These are phyloP conservation scores for Solidago caesia DNA, from an alignment of 129 eudicot genomes.

Conservation along the genomic window DNA sequence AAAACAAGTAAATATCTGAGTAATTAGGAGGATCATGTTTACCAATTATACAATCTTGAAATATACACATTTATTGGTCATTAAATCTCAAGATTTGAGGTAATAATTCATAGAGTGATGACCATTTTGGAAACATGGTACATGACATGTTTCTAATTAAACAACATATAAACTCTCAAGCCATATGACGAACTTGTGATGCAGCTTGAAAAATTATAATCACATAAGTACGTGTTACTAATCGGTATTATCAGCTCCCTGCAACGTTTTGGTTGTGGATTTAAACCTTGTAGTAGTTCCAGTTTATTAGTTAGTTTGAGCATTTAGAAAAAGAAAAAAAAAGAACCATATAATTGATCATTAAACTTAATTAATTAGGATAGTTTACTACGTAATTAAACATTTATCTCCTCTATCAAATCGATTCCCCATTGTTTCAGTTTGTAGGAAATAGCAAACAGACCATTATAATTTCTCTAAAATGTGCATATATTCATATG, in stretches of 20 bases:
- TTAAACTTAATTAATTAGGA: background rate
- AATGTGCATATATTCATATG: background rate
- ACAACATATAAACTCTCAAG: conserved; percentile 12
- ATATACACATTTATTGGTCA: conserved; percentile 34
- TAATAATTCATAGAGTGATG: conserved; percentile 28
- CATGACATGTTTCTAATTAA: background rate
- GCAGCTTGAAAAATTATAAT: background rate
- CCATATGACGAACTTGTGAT: background rate
- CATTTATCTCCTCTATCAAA: background rate
- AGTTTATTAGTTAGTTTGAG: no score
- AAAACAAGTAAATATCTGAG: conserved; percentile 24
- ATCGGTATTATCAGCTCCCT: no score
- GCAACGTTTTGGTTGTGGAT: background rate
- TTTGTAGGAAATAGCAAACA: background rate
- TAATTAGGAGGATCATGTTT: conserved; percentile 28
- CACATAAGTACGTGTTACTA: background rate
- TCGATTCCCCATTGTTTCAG: background rate
- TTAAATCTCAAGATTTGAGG: conserved; percentile 28
- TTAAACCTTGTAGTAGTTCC: background rate
- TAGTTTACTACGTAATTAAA: background rate
- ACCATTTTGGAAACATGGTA: conserved; percentile 15
- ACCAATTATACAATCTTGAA: conserved; percentile 27
- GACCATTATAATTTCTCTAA: background rate
- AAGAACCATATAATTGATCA: no score
- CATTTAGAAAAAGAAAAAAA: no score